A percentile compares a stretch with the other conserved stretches of the same genome.
These are phyloP conservation scores for Podaxis carcinomalis DNA, from an alignment of 768 basidiomycete species.

Conservation along the genomic window DNA sequence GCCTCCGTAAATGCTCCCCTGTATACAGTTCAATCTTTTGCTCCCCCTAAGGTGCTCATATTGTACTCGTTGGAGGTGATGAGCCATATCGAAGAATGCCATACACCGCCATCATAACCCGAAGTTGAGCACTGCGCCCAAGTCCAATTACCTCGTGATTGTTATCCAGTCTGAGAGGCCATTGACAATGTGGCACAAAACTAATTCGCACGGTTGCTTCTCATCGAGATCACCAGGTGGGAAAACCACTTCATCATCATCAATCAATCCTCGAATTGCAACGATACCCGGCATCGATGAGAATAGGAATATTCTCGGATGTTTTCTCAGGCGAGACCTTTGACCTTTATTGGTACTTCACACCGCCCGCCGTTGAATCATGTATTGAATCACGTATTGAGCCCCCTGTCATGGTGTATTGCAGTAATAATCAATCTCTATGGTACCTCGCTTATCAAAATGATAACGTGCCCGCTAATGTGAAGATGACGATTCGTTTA, in stretches of 20 bases:
- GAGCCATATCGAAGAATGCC: not conserved
- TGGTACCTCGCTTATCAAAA: constrained; percentile 7
- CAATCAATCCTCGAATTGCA: too few species aligned
- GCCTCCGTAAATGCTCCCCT: not conserved
- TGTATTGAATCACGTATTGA: not conserved
- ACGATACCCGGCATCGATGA: too few species aligned
- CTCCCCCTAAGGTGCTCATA: not conserved
- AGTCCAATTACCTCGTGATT: not conserved
- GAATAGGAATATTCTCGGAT: too few species aligned
- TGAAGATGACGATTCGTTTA: constrained; percentile 1
- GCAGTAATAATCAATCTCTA: not conserved
- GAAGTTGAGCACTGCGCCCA: not conserved
- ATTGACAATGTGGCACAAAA: not conserved
- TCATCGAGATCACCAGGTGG: too few species aligned
- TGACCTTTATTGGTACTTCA: too few species aligned
- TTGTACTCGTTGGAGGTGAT: not conserved
- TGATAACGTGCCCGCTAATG: not conserved
- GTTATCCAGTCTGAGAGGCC: not conserved
- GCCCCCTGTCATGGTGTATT: not conserved
- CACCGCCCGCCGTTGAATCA: too few species aligned
- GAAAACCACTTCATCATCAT: too few species aligned
- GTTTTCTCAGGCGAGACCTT: too few species aligned
- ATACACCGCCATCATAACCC: not conserved
- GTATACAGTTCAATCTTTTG: not conserved
- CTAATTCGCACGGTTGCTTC: too few species aligned